phyloP scores from a whole-genome alignment of 495 filamentous ascomycete genomes.

The Cercophora sp. region DNA sequence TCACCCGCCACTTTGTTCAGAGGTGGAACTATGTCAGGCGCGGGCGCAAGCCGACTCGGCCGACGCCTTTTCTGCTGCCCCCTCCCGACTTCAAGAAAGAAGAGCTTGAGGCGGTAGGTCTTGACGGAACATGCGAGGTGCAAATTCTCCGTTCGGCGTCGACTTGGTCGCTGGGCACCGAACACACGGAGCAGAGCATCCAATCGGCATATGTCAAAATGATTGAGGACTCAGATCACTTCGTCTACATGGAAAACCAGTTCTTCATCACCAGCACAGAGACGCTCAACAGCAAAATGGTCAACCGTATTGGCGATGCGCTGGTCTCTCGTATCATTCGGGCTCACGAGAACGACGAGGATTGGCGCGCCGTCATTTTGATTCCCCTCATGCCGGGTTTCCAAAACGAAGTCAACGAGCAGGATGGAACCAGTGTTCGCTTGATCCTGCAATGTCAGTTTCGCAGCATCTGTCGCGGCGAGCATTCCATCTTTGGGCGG shows the following conservation, averaged over 20 bases:
- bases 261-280: constrained; percentile 96
- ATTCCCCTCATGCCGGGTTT: constrained; percentile 98
- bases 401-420: constrained; percentile 90
- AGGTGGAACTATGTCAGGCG: constrained; percentile 97
- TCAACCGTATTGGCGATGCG: constrained; percentile 93
- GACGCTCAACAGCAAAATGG: constrained; percentile 78
- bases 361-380: constrained; percentile 90
- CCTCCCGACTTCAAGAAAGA: constrained; percentile 84
- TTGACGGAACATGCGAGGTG: constrained; percentile 91
- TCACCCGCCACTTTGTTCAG: constrained; percentile 97
- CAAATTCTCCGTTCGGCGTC: constrained; percentile 89
- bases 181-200: constrained; percentile 87
- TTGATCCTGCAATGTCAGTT: constrained; percentile 98
- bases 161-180: constrained; percentile 88
- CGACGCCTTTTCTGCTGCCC: constrained; percentile 88
- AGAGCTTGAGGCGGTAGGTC: constrained; percentile 80
- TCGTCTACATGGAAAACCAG: constrained; percentile 99
- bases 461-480: constrained; percentile 91
- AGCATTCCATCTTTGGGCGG: constrained; percentile 87
- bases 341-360: constrained; percentile 77
- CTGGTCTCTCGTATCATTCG: constrained; percentile 86
- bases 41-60: constrained; percentile 87
- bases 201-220: constrained; percentile 92
- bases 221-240: constrained; percentile 92
- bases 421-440: constrained; percentile 89